Evolutionary conservation across 805 yeast species (phyloP), one percentile per base, ranked within the genome.

Genomic region (Isabelozyma rhagii): DNA sequence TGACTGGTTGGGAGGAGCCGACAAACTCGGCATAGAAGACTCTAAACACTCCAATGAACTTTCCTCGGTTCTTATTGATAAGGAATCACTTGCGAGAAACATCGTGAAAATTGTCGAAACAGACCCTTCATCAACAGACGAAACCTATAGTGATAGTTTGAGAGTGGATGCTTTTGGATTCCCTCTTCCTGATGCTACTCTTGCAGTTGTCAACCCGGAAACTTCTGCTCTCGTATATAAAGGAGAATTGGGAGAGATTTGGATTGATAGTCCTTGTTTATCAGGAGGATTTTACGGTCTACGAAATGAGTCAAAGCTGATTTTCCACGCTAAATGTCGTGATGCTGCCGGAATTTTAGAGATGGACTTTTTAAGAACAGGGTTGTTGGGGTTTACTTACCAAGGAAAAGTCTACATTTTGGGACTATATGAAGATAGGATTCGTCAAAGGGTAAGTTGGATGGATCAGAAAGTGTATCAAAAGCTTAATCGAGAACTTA

Each of bases 131-230:
- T 64, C 77, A 2, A 56, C 66, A 1, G 83, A 82, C 34, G 81
- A 76, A 52, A 65, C 55, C 51, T 60, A 61, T 43, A 65, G 51
- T n/a, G 71, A 68, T 38, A 47, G 60, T 46, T 69, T 90, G 41
- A 74, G 96, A 46, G 85, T 94, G 0, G 96, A 96, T 14, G 87
- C 97, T 0, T 94, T 93, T 75, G 99, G 99, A 0, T 90, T 78
- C 60, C 98, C 99, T 1, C 66, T 94, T 1, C 97, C 97, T 0
- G 97, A 93, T 69, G 93, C 97, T 0, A 89, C 96, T 0, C 65
- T 93, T 31, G 97, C 97, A 0, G 82, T 94, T 28, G 98, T 94
- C 0, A 91, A 96, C 62, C 98, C 98, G 0, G 98, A 94, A 52
- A 89, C 93, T 51, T 79, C 85, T 38, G 73, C 84, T 2, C 70